phyloP scores from a whole-genome alignment of 106 monocot species.

The Cymbidium sinense region DNA sequence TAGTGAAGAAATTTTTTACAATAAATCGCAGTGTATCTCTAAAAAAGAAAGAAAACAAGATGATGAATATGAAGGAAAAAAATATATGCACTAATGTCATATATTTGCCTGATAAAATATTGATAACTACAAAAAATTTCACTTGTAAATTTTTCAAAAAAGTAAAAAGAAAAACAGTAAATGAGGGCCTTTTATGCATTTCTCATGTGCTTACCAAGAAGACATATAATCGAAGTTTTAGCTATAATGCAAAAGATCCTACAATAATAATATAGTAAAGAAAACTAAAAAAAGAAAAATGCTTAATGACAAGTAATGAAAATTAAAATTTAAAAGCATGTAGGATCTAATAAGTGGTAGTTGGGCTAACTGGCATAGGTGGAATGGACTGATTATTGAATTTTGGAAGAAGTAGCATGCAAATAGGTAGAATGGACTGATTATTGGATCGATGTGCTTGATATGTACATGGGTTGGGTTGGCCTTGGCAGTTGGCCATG shows the following conservation, averaged over 20 bases:
- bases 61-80: not conserved
- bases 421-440: too few relatives aligned
- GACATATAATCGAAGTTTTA: not conserved
- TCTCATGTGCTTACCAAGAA: not conserved
- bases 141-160: not conserved
- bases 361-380: not conserved
- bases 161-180: not conserved
- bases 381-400: not conserved
- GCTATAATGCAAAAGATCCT: not conserved
- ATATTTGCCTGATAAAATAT: not conserved
- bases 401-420: not conserved
- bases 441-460: too few relatives aligned
- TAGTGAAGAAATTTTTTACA: not conserved
- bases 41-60: not conserved
- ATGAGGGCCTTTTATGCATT: not conserved
- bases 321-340: not conserved
- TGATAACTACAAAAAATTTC: not conserved
- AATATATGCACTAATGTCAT: not conserved
- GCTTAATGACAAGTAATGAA: not conserved
- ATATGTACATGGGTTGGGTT: too few relatives aligned
- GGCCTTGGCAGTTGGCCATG: too few relatives aligned
- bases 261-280: not conserved
- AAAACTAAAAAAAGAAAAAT: not conserved
- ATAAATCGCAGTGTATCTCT: not conserved
- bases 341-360: not conserved